Percentiles rank a stretch among this genome's conserved stretches.
phyloP scores from a whole-genome alignment of 257 asterid genomes.

The Nicotiana otophora region DNA sequence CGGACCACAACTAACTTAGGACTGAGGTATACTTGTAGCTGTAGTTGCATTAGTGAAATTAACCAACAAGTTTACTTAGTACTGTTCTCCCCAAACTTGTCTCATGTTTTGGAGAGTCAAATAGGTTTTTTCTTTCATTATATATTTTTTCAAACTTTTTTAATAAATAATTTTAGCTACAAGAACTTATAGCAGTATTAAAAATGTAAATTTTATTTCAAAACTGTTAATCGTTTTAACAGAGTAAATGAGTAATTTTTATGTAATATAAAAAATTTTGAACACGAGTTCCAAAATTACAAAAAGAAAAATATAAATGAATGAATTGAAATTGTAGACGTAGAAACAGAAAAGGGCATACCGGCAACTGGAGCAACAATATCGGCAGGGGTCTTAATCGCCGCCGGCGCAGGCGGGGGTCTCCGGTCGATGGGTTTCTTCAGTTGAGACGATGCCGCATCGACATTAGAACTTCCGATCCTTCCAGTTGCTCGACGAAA shows the following conservation, averaged over 20 bases:
- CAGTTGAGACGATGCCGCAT: constrained; percentile 42
- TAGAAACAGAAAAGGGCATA: constrained; percentile 13
- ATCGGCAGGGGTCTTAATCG: constrained; percentile 22
- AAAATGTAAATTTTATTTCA: background rate
- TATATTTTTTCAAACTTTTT: background rate
- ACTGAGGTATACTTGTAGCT: no score
- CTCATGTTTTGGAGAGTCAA: background rate
- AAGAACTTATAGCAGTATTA: background rate
- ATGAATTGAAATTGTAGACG: background rate
- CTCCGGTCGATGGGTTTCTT: constrained; percentile 41
- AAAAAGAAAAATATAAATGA: background rate
- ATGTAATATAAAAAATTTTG: no score
- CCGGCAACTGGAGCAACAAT: constrained; percentile 39
- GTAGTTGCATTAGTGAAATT: no score
- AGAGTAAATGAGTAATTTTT: no score
- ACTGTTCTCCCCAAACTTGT: no score
- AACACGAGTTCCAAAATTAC: background rate
- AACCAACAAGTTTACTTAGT: no score
- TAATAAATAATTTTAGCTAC: background rate
- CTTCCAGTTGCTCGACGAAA: constrained; percentile 95
- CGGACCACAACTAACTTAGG: no score
- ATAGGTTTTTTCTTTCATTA: background rate
- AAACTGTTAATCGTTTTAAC: no score
- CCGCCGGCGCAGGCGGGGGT: constrained; percentile 27
- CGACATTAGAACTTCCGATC: constrained; percentile 48